Evolutionary conservation across 2,329 filamentous ascomycete genomes (phyloP), one percentile per base, ranked within the genome.

Genomic region (Fusarium lateritium): DNA sequence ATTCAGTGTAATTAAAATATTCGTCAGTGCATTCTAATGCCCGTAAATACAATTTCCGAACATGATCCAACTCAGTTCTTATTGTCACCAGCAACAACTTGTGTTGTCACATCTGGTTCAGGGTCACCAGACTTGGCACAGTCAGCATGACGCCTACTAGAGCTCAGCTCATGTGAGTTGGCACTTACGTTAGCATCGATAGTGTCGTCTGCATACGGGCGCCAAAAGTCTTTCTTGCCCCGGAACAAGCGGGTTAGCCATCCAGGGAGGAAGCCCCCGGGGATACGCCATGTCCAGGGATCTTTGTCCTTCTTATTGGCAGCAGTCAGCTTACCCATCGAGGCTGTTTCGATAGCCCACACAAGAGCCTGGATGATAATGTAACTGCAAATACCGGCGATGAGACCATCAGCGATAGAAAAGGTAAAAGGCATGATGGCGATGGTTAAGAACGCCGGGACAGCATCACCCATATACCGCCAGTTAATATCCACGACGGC

Each of bases 361-460:
- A 92, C 89, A 14, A 85, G 76, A 1, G 84, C 87, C 80, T 97
- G 97, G 79, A 97, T 85, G 67, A 91, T 76, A 45, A 91, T 90
- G 79, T 96, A 97, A 38, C 88, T 89, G 74, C 91, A 84, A 73
- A 97, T 91, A 51, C 93, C 92, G 2, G 87, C 92, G 71, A 97
- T 96, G 14, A 97, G 84, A 45, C 94, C 93, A 75, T 97, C 92
- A 17, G 93, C 92, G 74, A 97, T 96, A 40, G 90, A 93, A 83
- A 95, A 97, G 3, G 92, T 94, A 80, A 96, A 96, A 0, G 93
- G 93, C 93, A 97, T 97, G 62, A 94, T 81, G 62, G 90, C 88
- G 67, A 97, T 91, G 51, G 92, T 94, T 40, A 97, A 82, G 80
- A 97, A 97, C 3, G 93, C 93, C 0, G 93, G 93, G 22, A 97